Conservation (phyloP, 2,329 filamentous ascomycete genomes). For the Sporothrix humicola region DNA sequence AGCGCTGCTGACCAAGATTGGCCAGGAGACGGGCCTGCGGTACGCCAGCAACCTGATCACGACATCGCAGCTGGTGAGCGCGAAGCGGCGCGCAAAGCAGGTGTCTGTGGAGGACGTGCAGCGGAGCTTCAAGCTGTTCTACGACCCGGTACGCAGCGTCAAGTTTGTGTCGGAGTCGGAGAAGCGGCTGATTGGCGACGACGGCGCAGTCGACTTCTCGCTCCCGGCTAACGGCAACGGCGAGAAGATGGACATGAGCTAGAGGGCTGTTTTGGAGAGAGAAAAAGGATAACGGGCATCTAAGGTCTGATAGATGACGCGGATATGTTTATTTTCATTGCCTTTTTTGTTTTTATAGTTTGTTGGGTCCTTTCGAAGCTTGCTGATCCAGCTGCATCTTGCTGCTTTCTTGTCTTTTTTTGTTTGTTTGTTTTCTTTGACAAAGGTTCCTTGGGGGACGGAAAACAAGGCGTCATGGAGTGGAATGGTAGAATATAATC, state of each 20-base stretch:
- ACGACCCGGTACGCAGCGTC: conserved; percentile 84
- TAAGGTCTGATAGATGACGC: conserved; percentile 32
- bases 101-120: conserved; percentile 88
- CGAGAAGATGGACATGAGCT: conserved; percentile 45
- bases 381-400: neutral
- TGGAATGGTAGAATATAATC: conserved; percentile 19
- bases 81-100: conserved; percentile 84
- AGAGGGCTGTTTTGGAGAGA: neutral
- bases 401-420: neutral
- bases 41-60: conserved; percentile 99
- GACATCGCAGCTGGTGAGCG: conserved; percentile 83
- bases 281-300: conserved; percentile 25
- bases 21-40: conserved; percentile 85
- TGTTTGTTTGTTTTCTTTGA: conserved; percentile 19
- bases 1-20: conserved; percentile 93
- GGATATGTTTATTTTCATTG: conserved; percentile 26
- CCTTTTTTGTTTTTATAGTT: conserved; percentile 21
- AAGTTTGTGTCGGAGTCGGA: conserved; percentile 90
- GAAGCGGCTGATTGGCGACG: conserved; percentile 88
- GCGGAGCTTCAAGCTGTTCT: conserved; percentile 92
- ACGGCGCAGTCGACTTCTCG: conserved; percentile 76
- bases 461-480: conserved; percentile 32
- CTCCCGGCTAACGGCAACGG: conserved; percentile 59
- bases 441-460: conserved; percentile 20
- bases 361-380: neutral